Conservation (phyloP, 2,329 filamentous ascomycete genomes). For the Venturiaceae sp. region DNA sequence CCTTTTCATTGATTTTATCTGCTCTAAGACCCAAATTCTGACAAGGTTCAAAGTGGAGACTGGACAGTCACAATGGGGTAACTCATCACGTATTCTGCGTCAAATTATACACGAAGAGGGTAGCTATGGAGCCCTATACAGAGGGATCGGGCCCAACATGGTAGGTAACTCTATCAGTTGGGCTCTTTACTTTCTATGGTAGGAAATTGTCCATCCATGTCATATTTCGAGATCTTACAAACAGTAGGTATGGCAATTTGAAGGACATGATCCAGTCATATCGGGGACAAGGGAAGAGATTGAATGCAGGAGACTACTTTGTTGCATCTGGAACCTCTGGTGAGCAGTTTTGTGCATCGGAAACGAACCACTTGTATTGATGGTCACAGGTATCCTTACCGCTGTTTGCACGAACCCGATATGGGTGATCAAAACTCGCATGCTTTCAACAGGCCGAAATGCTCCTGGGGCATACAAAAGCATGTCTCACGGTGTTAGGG, state of each 20-base stretch:
- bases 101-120: conserved; percentile 45
- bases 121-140: conserved; percentile 64
- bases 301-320: conserved; percentile 68
- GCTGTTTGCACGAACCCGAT: conserved; percentile 85
- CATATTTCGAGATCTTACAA: neutral
- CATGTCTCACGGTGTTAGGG: conserved; percentile 59
- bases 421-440: conserved; percentile 97
- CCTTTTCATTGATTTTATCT: neutral
- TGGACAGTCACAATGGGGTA: conserved; percentile 37
- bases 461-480: conserved; percentile 71
- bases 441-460: conserved; percentile 74
- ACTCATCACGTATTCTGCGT: conserved; percentile 42
- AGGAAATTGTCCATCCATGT: neutral
- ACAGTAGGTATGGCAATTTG: conserved; percentile 42
- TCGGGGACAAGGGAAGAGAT: conserved; percentile 27
- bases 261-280: conserved; percentile 42
- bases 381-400: conserved; percentile 54
- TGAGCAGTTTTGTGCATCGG: conserved; percentile 22
- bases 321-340: conserved; percentile 56
- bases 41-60: conserved; percentile 9
- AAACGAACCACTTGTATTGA: conserved; percentile 15
- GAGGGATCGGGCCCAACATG: conserved; percentile 82
- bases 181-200: conserved; percentile 81
- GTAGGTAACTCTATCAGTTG: conserved; percentile 84
- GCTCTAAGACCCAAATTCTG: neutral